Evolutionary conservation across 176 grass and related monocot species (phyloP).

Genomic region (Bromus sterilis): DNA sequence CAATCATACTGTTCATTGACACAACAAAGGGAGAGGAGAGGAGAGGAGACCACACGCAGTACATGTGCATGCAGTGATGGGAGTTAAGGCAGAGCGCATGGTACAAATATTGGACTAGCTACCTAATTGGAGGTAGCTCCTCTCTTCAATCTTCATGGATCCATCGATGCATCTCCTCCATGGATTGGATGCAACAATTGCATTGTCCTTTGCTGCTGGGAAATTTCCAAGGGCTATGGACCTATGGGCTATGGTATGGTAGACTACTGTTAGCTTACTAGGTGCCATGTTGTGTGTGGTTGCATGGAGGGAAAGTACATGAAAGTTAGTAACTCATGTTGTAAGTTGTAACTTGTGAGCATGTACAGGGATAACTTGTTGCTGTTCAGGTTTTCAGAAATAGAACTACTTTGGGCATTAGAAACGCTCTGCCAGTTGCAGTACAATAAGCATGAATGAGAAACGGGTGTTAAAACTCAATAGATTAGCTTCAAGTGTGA

Average conservation of each 20-base stretch:
- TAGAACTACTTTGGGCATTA: not conserved
- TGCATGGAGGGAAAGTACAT: not conserved
- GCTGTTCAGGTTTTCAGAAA: not conserved
- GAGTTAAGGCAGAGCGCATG: not conserved
- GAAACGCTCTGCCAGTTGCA: not conserved
- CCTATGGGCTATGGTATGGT: too few relatives aligned
- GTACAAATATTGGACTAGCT: not conserved
- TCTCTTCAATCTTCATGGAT: not conserved
- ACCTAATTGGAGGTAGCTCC: not conserved
- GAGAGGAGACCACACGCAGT: constrained; percentile 31
- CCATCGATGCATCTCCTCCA: not conserved
- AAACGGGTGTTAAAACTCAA: not conserved
- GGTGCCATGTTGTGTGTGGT: not conserved
- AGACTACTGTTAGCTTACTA: too few relatives aligned
- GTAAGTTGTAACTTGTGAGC: not conserved
- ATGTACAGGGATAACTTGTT: not conserved
- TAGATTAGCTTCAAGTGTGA: not conserved
- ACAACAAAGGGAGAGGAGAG: constrained; percentile 5
- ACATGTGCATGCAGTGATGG: constrained; percentile 17
- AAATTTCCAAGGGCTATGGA: constrained; percentile 22
- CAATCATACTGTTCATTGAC: constrained; percentile 28
- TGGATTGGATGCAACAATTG: constrained; percentile 10
- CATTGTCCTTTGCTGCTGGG: constrained; percentile 20
- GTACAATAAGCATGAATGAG: not conserved
- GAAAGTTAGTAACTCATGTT: not conserved